These are phyloP conservation scores for Domatiomyces globalis DNA, from an alignment of 2,329 filamentous ascomycete genomes.

Conservation along the genomic window DNA sequence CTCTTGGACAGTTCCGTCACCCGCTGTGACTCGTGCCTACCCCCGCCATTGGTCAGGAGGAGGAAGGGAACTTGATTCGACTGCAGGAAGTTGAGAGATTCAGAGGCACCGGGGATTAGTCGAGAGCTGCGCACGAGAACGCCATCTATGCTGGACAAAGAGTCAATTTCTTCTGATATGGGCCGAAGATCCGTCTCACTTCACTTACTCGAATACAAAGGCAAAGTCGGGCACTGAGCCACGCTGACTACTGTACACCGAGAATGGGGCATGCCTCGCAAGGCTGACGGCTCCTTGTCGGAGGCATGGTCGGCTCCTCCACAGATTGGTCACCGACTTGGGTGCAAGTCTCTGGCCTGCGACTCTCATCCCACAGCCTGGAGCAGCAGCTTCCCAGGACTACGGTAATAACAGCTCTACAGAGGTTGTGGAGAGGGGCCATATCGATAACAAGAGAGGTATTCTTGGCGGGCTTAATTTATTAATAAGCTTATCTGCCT, in stretches of 20 bases:
- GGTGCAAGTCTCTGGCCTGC: background rate
- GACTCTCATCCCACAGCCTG: background rate
- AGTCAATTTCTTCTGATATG: constrained; percentile 3
- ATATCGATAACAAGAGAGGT: background rate
- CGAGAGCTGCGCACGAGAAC: constrained; percentile 76
- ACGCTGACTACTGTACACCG: background rate
- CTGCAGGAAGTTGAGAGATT: constrained; percentile 60
- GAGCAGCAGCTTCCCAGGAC: no score
- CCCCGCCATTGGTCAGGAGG: constrained; percentile 88
- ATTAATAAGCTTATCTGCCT: no score
- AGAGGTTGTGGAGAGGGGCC: background rate
- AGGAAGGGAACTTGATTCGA: constrained; percentile 73
- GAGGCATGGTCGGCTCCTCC: background rate
- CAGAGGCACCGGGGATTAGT: constrained; percentile 62
- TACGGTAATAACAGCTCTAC: background rate
- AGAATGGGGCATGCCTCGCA: background rate
- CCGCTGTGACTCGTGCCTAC: constrained; percentile 62
- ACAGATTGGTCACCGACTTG: background rate
- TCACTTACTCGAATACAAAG: constrained; percentile 17
- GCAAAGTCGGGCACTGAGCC: constrained; percentile 13
- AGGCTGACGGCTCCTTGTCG: background rate
- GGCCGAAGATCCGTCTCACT: background rate
- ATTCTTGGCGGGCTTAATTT: background rate
- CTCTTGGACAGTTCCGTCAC: constrained; percentile 54
- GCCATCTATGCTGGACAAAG: constrained; percentile 59